phyloP scores from a whole-genome alignment of 495 filamentous ascomycete species.

The Aspergillus panamensis region DNA sequence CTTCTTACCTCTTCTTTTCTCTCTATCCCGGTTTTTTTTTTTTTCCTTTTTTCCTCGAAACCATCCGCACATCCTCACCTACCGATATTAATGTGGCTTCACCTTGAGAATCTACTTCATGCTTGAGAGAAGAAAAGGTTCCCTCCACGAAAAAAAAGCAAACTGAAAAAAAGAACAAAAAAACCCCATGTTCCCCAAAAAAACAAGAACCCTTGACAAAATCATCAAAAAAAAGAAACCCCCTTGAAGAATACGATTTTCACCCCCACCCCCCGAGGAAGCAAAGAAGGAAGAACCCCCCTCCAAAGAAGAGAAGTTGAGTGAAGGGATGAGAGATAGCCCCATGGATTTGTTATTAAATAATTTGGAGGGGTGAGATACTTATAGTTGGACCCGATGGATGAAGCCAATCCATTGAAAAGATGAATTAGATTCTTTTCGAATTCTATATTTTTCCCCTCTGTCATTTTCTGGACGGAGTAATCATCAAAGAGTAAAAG shows the following conservation, averaged over 20 bases:
- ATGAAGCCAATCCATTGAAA: slow-evolving; percentile 17
- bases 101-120: slow-evolving; percentile 15
- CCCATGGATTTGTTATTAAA: slow-evolving; percentile 17
- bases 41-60: slow-evolving; percentile 10
- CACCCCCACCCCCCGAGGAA: not conserved
- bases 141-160: slow-evolving; percentile 21
- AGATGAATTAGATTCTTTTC: slow-evolving; percentile 14
- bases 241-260: slow-evolving; percentile 4
- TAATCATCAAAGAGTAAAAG: not conserved
- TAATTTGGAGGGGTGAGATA: slow-evolving; percentile 18
- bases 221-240: slow-evolving; percentile 17
- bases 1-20: slow-evolving; percentile 6
- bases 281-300: slow-evolving; percentile 5
- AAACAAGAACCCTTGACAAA: slow-evolving; percentile 3
- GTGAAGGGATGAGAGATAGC: slow-evolving; percentile 1
- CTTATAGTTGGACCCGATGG: slow-evolving; percentile 10
- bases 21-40: slow-evolving; percentile 16
- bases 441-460: not conserved
- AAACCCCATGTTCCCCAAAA: slow-evolving; percentile 6
- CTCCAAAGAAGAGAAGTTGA: slow-evolving; percentile 16
- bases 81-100: slow-evolving; percentile 38
- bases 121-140: slow-evolving; percentile 23
- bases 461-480: not conserved
- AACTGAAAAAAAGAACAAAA: slow-evolving; percentile 20
- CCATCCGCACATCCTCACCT: slow-evolving; percentile 10